phyloP scores from a whole-genome alignment of 2,329 filamentous ascomycete genomes.

The Pochonia chlamydosporia region DNA sequence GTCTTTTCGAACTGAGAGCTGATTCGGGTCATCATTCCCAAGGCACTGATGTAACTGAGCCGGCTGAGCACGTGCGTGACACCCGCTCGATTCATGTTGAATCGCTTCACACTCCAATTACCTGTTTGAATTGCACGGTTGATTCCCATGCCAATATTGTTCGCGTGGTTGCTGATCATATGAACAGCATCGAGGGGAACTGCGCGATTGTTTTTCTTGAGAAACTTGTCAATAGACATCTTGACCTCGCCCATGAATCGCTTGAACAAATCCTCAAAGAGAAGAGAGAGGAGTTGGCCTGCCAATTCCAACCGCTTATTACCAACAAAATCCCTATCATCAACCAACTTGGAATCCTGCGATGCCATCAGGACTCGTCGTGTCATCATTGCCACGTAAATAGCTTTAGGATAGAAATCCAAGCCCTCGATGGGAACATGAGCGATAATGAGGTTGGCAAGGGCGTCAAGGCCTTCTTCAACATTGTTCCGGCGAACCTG shows the following conservation, averaged over 20 bases:
- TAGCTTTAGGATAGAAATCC: conserved; percentile 93
- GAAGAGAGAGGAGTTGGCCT: conserved; percentile 83
- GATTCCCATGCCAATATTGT: conserved; percentile 86
- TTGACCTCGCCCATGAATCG: conserved; percentile 86
- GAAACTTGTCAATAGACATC: conserved; percentile 87
- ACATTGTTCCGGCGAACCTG: conserved; percentile 70
- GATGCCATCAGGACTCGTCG: conserved; percentile 93
- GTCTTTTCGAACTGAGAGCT: conserved; percentile 99
- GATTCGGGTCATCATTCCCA: conserved; percentile 99
- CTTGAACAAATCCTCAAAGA: conserved; percentile 98
- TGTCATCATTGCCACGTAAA: conserved; percentile 96
- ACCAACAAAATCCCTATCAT: conserved; percentile 95
- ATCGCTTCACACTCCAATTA: conserved; percentile 96
- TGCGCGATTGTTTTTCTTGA: conserved; percentile 89
- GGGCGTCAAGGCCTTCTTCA: conserved; percentile 86
- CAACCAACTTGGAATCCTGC: conserved; percentile 81
- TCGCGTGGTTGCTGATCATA: conserved; percentile 77
- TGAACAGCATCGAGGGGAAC: conserved; percentile 82
- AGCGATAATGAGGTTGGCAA: conserved; percentile 88
- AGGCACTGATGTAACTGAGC: conserved; percentile 89
- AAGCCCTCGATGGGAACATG: conserved; percentile 88
- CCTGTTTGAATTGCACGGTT: conserved; percentile 95
- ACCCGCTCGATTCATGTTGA: conserved; percentile 96
- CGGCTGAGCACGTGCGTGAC: conserved; percentile 95
- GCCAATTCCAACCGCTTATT: conserved; percentile 96